Evolutionary conservation across 2,329 filamentous ascomycete species (phyloP).

Genomic region (Hymenoscyphus linearis): DNA sequence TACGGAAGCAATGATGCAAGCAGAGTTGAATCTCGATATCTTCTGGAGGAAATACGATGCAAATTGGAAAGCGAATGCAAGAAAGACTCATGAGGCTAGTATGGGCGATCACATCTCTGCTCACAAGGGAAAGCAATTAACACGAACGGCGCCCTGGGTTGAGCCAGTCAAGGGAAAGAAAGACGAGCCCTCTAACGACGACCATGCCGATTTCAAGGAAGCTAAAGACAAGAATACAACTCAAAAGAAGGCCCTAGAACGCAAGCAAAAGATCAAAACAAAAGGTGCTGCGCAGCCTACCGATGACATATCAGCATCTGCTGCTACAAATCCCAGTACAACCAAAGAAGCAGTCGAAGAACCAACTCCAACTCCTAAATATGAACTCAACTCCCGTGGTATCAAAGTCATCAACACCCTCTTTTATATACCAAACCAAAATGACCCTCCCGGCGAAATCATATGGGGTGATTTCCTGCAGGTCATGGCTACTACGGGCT

Average conservation of each 20-base stretch:
- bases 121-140: not conserved
- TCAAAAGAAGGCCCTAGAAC: not conserved
- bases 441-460: slow-evolving; percentile 41
- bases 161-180: not conserved
- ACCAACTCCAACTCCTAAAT: slow-evolving; percentile 15
- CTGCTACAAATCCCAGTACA: not conserved
- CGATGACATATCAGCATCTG: not conserved
- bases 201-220: not conserved
- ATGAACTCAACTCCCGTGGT: slow-evolving; percentile 33
- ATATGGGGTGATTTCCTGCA: slow-evolving; percentile 48
- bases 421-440: slow-evolving; percentile 33
- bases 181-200: not conserved
- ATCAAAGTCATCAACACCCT: slow-evolving; percentile 38
- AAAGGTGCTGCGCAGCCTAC: not conserved
- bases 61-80: slow-evolving; percentile 1
- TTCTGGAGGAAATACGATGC: slow-evolving; percentile 5
- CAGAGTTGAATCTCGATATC: slow-evolving; percentile 3
- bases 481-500: slow-evolving; percentile 44
- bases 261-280: not conserved
- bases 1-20: not conserved
- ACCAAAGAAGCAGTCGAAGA: not conserved
- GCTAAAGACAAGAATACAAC: not conserved
- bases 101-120: not conserved
- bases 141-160: not conserved
- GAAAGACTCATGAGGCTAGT: not conserved